Evolutionary conservation across 2,329 filamentous ascomycete genomes (phyloP).

Genomic region (Dryadomyces quercus-mongolicae): DNA sequence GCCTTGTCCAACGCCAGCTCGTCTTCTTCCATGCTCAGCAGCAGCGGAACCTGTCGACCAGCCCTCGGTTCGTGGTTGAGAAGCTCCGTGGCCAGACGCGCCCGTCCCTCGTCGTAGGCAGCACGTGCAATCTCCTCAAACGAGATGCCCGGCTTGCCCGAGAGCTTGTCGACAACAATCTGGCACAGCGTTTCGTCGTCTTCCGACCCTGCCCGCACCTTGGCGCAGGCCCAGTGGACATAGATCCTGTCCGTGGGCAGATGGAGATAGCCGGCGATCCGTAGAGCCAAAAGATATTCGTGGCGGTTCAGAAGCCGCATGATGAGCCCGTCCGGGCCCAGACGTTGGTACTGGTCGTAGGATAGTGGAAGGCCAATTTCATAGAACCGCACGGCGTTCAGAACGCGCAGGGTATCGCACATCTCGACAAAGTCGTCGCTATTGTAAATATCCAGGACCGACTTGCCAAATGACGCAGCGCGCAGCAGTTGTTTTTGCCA

Average conservation of each 20-base stretch:
- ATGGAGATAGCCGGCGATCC: constrained; percentile 76
- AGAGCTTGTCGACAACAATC: constrained; percentile 74
- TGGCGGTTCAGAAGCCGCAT: constrained; percentile 75
- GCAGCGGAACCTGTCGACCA: constrained; percentile 87
- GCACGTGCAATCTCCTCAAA: constrained; percentile 90
- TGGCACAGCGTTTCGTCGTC: constrained; percentile 82
- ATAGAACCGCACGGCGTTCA: constrained; percentile 87
- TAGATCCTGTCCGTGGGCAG: constrained; percentile 84
- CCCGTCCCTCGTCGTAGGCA: constrained; percentile 86
- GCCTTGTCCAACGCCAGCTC: constrained; percentile 92
- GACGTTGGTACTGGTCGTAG: constrained; percentile 83
- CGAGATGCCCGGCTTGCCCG: constrained; percentile 82
- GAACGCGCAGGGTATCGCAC: constrained; percentile 83
- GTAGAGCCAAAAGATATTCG: constrained; percentile 82
- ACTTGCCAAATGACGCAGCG: constrained; percentile 94
- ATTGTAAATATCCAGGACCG: constrained; percentile 91
- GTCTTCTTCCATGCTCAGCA: constrained; percentile 92
- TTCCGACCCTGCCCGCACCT: constrained; percentile 73
- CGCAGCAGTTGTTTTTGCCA: constrained; percentile 97
- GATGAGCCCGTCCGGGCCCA: constrained; percentile 83
- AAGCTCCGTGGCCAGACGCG: constrained; percentile 77
- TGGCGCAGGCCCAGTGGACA: constrained; percentile 92
- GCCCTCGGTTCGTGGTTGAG: constrained; percentile 89
- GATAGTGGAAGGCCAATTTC: constrained; percentile 82
- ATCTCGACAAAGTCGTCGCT: constrained; percentile 98